phyloP scores from a whole-genome alignment of 78 protist genomes.

The Diacronema lutheri region DNA sequence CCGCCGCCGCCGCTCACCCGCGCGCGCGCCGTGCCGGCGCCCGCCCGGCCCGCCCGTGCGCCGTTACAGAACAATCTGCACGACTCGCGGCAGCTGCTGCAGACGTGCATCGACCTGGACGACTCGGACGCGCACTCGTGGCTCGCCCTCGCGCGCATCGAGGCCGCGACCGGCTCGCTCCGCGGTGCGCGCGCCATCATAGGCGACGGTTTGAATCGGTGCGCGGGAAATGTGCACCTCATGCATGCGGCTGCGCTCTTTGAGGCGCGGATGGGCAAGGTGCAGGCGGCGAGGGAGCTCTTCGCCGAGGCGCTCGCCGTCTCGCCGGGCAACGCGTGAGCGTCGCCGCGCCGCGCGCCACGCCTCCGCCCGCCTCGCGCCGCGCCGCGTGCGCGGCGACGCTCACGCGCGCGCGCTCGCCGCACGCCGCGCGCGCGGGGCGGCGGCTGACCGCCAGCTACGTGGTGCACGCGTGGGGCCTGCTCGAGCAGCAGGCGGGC shows the following conservation, averaged over 20 bases:
- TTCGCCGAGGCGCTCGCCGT: neutral
- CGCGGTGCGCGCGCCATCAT: neutral
- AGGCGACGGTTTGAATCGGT: neutral
- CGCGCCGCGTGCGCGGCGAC: too few relatives aligned
- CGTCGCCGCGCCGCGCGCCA: too few relatives aligned
- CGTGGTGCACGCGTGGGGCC: neutral
- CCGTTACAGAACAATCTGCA: too few relatives aligned
- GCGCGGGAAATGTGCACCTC: neutral
- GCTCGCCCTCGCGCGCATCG: constrained; percentile 5
- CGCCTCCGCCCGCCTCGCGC: too few relatives aligned
- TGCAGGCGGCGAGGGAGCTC: neutral
- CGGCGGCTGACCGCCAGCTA: too few relatives aligned
- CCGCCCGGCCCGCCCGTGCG: too few relatives aligned
- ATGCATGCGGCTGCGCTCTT: neutral
- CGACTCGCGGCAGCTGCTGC: neutral
- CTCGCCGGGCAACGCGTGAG: neutral
- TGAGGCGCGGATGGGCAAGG: neutral
- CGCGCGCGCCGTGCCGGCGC: too few relatives aligned
- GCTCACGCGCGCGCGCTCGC: too few relatives aligned
- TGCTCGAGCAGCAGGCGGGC: neutral
- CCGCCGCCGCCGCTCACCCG: too few relatives aligned
- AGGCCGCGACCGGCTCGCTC: neutral
- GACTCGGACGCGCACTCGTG: neutral
- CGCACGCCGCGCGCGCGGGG: too few relatives aligned
- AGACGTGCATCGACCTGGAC: neutral